Evolutionary conservation across 495 filamentous ascomycete genomes (phyloP), one percentile per base, ranked within the genome.

Genomic region (Parachaetomium inaequale): DNA sequence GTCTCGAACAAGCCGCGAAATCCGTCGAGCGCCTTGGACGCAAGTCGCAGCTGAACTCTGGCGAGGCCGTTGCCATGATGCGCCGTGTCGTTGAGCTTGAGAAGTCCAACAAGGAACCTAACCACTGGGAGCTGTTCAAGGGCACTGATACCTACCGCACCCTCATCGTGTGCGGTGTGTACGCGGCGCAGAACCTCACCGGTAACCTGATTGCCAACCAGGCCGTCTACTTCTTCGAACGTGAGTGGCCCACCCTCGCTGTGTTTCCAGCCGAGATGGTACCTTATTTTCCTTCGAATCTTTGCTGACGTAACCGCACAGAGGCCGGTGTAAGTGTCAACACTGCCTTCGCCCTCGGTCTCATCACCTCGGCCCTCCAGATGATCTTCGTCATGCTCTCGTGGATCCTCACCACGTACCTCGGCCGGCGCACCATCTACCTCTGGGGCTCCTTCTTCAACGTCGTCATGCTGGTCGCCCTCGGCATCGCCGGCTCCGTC

Each of bases 301-400:
- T 11, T 46, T 46, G 43, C 43, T 46, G 43, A 46, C 43, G 4
- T 17, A 7, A 46, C n/a, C n/a, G n/a, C n/a, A 12, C 6, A 46
- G 43, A 46, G 43, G 43, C 43, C 43, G 43, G 43, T 25, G 21
- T 46, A 7, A 12, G 21, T 7, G 21, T 25, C 4, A 21, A 46
- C 21, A 46, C 43, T 7, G 43, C 43, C n/a, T 46, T 46, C 43
- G 43, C 43, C 21, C 21, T 46, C 6, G 43, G 43, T 23, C 43
- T 46, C n/a, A 46, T 46, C 21, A 46, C 43, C n/a, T 46, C 43
- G 43, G 43, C 43, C 5, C 43, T 46, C 5, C 43, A 46, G 12
- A 46, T 46, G 43, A 46, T 46, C 43, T 46, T 46, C 43, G 43
- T 46, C 43, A 46, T 46, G 43, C 43, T 46, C 43, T 46, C 43